These are phyloP conservation scores for Claviceps paspali DNA, from an alignment of 2,329 filamentous ascomycete species.

Conservation along the genomic window DNA sequence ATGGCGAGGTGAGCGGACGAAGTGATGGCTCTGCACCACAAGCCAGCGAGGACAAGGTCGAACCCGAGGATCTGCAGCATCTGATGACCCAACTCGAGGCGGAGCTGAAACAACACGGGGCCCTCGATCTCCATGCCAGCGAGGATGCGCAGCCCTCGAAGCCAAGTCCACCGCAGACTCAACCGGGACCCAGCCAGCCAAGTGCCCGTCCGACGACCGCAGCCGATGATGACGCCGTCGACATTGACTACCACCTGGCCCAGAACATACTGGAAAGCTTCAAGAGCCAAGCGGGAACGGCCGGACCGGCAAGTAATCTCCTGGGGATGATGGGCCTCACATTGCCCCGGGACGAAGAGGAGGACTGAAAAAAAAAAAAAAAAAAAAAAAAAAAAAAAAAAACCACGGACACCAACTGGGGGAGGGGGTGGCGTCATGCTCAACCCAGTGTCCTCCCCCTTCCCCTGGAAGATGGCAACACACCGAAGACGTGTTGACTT, in stretches of 20 bases:
- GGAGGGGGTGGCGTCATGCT: too few species aligned
- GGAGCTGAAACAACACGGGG: constrained; percentile 33
- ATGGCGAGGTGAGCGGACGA: background rate
- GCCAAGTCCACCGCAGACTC: background rate
- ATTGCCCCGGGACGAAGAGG: constrained; percentile 68
- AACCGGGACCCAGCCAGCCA: constrained; percentile 7
- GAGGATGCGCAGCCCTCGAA: constrained; percentile 11
- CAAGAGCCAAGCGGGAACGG: constrained; percentile 72
- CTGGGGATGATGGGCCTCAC: constrained; percentile 73
- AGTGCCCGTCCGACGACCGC: constrained; percentile 26
- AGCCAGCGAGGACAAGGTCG: background rate
- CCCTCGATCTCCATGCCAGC: constrained; percentile 27
- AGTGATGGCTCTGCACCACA: background rate
- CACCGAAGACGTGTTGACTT: too few species aligned
- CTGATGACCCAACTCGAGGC: constrained; percentile 56
- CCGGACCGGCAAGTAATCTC: constrained; percentile 77
- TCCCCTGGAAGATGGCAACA: too few species aligned
- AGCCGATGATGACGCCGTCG: constrained; percentile 42
- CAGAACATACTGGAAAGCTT: constrained; percentile 88
- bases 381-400: too few species aligned
- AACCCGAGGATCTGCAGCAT: constrained; percentile 29
- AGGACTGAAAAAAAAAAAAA: constrained; percentile 28
- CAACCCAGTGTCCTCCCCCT: too few species aligned
- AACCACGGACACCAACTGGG: too few species aligned
- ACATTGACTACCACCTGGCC: constrained; percentile 75